Evolutionary conservation across 768 basidiomycete genomes (phyloP), one percentile per base, ranked within the genome.

Genomic region (Suillus americanus): DNA sequence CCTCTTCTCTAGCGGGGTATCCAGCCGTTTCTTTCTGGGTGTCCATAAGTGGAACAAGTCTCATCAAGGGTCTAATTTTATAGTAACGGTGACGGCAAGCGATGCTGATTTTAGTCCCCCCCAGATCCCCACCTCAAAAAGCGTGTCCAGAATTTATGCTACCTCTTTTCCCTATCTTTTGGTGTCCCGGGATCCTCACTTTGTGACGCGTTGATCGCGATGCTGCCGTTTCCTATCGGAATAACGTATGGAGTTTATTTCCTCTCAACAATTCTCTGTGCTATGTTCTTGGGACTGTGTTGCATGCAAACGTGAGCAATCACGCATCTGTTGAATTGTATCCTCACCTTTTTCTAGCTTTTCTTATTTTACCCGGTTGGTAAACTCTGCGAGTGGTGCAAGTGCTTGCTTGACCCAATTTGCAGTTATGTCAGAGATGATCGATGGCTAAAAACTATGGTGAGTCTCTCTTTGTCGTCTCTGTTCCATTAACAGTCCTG

Each of bases 171-270:
- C 57, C 40, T 59, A 5, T 30, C 18, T 57, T 18, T 12, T n/a
- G 12, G 30, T 54, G 12, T 28, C 23, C 16, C 6, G 2, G n/a
- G 6, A 55, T 25, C 37, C 56, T 59, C 10, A 18, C 25, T 28
- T 40, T 59, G 25, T 59, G 28, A 20, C 57, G 57, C 57, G 40
- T 59, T n/a, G 57, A 41, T 28, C 57, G 57, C 25, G 18, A 59
- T 59, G 57, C 28, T 20, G 5, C 25, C 57, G 2, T 59, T 13
- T 41, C 12, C 18, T 28, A 41, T 20, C 25, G 25, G 25, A 41
- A 20, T 10, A 20, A 59, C 57, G 6, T 59, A 59, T 23, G 57
- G 57, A 16, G 40, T 3, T 20, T 59, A 59, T 43, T 59, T 59
- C 28, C 20, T 59, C 10, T 59, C 57, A 20, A 59, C 57, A 4